A percentile compares a stretch with the other conserved stretches of the same genome.
Evolutionary conservation across 148 eudicot species (phyloP).

Genomic region (Fagopyrum esculentum): DNA sequence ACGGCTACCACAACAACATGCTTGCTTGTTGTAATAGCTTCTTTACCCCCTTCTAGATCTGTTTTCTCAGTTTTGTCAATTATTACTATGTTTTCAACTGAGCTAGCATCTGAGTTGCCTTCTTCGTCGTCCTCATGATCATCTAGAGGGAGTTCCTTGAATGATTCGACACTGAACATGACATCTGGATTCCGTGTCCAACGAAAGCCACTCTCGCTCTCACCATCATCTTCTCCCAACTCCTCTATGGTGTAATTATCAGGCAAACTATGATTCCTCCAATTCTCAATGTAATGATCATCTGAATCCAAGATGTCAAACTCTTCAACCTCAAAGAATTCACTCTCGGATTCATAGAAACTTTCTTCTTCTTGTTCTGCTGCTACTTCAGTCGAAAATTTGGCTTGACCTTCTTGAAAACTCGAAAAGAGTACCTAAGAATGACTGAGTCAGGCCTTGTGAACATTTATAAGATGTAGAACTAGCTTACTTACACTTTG

Average conservation of each 20-base stretch:
- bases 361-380: slow-evolving; percentile 15
- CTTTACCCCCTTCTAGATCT: background rate
- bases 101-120: slow-evolving; percentile 13
- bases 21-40: background rate
- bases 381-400: background rate
- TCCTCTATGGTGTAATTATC: slow-evolving; percentile 27
- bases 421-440: background rate
- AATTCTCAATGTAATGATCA: background rate
- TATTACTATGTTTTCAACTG: slow-evolving; percentile 14
- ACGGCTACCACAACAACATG: slow-evolving; percentile 18
- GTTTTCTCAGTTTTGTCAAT: background rate
- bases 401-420: background rate
- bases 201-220: background rate
- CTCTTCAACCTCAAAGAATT: slow-evolving; percentile 41
- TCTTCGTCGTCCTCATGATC: slow-evolving; percentile 11
- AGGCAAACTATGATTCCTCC: slow-evolving; percentile 24
- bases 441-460: background rate
- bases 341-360: slow-evolving; percentile 29
- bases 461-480: background rate
- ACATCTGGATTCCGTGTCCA: slow-evolving; percentile 8
- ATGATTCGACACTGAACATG: slow-evolving; percentile 8
- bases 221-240: slow-evolving; percentile 15
- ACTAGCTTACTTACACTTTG: background rate
- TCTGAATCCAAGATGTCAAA: slow-evolving; percentile 1
- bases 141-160: slow-evolving; percentile 9